A percentile compares a stretch with the other conserved stretches of the same genome.
Evolutionary conservation across 2,329 filamentous ascomycete species (phyloP).

Genomic region (Gnomoniopsis smithogilvyi): DNA sequence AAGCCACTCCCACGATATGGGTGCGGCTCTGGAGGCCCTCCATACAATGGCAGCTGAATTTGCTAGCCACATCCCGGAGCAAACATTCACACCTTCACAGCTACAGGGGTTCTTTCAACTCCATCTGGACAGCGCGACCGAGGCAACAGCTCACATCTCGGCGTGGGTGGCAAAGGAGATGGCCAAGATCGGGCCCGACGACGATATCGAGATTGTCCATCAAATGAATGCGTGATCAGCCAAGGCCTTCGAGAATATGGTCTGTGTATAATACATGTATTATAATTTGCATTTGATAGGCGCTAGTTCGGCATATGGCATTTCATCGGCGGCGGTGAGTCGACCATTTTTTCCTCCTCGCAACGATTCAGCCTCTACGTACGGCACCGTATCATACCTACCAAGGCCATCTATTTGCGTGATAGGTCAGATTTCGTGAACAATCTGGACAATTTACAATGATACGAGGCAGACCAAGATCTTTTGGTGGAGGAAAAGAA

Average conservation of each 20-base stretch:
- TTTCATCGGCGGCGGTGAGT: too few relatives aligned
- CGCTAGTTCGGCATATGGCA: neutral
- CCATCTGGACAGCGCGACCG: conserved; percentile 28
- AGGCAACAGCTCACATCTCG: conserved; percentile 23
- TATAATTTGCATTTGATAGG: neutral
- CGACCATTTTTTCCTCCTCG: too few relatives aligned
- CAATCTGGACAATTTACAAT: too few relatives aligned
- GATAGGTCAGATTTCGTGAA: too few relatives aligned
- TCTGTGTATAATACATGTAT: neutral
- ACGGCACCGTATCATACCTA: too few relatives aligned
- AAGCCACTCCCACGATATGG: conserved; percentile 12
- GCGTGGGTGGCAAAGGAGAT: conserved; percentile 12
- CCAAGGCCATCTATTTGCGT: too few relatives aligned
- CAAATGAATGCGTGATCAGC: neutral
- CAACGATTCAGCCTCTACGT: too few relatives aligned
- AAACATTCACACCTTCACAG: conserved; percentile 33
- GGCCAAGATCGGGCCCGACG: conserved; percentile 1
- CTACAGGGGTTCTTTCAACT: conserved; percentile 34
- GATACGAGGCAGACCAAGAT: too few relatives aligned
- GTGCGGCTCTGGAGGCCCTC: conserved; percentile 19
- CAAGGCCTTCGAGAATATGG: neutral
- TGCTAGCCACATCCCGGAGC: conserved; percentile 28
- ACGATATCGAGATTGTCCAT: conserved; percentile 14
- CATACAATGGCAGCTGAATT: conserved; percentile 27
- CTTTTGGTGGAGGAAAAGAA: too few relatives aligned